These are phyloP conservation scores for Symbiodinium pilosum DNA, from an alignment of 73 alveolate genomes.

Conservation along the genomic window DNA sequence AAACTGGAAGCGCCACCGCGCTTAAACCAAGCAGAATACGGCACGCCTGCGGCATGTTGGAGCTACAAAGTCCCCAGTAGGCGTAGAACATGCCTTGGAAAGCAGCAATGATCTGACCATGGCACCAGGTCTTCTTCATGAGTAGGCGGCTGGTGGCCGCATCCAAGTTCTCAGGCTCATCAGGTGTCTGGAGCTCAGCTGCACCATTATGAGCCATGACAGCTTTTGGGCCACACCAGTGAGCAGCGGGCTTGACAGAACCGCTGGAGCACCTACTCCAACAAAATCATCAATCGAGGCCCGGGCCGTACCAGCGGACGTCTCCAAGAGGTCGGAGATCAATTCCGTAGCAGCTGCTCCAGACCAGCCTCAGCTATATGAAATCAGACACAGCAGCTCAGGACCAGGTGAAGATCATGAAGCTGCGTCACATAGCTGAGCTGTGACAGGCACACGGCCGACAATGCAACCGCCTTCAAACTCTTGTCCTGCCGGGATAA, in stretches of 20 bases:
- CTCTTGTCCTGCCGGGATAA: background rate
- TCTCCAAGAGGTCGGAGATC: background rate
- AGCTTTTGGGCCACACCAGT: no score
- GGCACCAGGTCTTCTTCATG: conserved; percentile 90
- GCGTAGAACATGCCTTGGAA: conserved; percentile 59
- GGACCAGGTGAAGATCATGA: no score
- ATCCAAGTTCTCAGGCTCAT: conserved; percentile 3
- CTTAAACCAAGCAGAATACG: conserved; percentile 21
- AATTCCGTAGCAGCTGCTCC: background rate
- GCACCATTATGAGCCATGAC: background rate
- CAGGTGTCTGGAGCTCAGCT: background rate
- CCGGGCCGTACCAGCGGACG: no score
- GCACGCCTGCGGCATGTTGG: background rate
- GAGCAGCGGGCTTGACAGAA: no score
- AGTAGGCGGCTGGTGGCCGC: conserved; percentile 82
- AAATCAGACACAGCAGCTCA: no score
- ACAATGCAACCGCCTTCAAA: conserved; percentile 21
- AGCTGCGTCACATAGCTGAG: background rate
- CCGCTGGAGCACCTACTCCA: no score
- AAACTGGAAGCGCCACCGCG: conserved; percentile 27
- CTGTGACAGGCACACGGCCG: conserved; percentile 11
- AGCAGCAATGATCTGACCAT: conserved; percentile 71
- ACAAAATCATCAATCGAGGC: no score
- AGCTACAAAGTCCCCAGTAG: conserved; percentile 25
- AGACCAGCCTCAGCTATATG: conserved; percentile 3